These are phyloP conservation scores for Kuraishia floccosa DNA, from an alignment of 805 yeast genomes.

Conservation along the genomic window DNA sequence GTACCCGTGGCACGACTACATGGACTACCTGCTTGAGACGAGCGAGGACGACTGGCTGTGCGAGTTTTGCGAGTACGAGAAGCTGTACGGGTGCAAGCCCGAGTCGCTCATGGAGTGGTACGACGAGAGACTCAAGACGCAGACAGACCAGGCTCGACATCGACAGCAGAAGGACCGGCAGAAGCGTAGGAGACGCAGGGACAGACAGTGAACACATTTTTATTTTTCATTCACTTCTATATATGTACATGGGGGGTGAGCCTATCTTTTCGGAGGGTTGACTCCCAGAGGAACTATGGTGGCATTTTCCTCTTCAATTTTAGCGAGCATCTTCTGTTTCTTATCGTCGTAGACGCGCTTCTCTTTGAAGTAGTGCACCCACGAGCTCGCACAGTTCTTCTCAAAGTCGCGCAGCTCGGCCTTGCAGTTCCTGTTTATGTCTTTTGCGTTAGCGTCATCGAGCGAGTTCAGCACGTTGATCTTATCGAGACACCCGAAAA, in stretches of 20 bases:
- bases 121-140: background rate
- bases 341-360: slow-evolving; percentile 71
- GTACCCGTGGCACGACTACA: background rate
- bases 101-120: slow-evolving; percentile 30
- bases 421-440: slow-evolving; percentile 48
- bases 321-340: slow-evolving; percentile 54
- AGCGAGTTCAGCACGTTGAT: slow-evolving; percentile 61
- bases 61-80: slow-evolving; percentile 38
- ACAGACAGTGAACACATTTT: no score
- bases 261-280: no score
- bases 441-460: slow-evolving; percentile 33
- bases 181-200: no score
- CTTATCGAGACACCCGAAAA: slow-evolving; percentile 62
- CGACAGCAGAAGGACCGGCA: no score
- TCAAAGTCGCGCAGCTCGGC: slow-evolving; percentile 47
- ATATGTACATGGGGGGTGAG: no score
- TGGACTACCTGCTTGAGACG: background rate
- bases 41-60: slow-evolving; percentile 17
- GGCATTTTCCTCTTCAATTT: slow-evolving; percentile 64
- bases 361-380: slow-evolving; percentile 88
- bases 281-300: slow-evolving; percentile 15
- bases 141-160: background rate
- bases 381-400: slow-evolving; percentile 69
- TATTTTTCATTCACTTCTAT: no score
- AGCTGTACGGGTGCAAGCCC: slow-evolving; percentile 34